A percentile compares a stretch with the other conserved stretches of the same genome.
Evolutionary conservation across 305 asterid genomes (phyloP).

Genomic region (Fraxinus ornus): DNA sequence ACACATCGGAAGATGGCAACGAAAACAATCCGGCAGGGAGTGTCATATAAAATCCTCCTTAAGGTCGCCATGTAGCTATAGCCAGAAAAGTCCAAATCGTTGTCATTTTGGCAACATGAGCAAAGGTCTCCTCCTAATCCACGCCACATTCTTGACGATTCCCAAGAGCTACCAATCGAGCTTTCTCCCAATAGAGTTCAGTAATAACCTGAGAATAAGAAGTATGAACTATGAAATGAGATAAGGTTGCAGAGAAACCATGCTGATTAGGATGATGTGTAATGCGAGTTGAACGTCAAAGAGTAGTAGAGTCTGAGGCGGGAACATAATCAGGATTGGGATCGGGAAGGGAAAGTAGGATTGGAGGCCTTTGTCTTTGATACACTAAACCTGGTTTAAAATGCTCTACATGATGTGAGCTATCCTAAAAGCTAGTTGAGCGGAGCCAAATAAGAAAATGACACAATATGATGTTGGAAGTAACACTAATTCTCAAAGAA

Average conservation of each 20-base stretch:
- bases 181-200: background rate
- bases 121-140: background rate
- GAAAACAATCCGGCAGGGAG: too few relatives aligned
- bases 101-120: background rate
- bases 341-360: background rate
- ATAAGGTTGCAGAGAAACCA: too few relatives aligned
- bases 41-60: too few relatives aligned
- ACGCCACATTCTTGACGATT: background rate
- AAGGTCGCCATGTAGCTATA: too few relatives aligned
- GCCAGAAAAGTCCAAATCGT: too few relatives aligned
- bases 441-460: background rate
- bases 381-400: background rate
- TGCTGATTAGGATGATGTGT: background rate
- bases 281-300: background rate
- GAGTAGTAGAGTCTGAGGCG: too few relatives aligned
- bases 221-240: background rate
- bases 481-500: background rate
- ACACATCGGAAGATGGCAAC: too few relatives aligned
- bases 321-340: background rate
- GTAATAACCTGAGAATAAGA: background rate
- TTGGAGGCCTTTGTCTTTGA: background rate
- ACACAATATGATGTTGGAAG: background rate
- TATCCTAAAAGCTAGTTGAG: background rate
- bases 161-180: background rate
- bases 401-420: background rate